Evolutionary conservation across 2,329 filamentous ascomycete species (phyloP).

Genomic region (Penicillium sp.): DNA sequence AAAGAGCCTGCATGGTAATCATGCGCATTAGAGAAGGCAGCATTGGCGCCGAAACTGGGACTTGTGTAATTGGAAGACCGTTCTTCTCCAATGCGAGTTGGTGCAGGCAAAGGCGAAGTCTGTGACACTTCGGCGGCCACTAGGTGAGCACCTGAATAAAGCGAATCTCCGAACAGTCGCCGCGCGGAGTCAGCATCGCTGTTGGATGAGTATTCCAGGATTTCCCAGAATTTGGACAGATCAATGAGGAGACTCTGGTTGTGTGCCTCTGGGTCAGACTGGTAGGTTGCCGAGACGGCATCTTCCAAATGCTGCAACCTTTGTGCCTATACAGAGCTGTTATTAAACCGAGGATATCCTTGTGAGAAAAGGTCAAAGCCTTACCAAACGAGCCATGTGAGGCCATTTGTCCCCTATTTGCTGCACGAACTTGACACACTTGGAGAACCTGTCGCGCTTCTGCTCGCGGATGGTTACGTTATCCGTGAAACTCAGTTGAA

Average conservation of each 20-base stretch:
- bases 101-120: conserved; percentile 43
- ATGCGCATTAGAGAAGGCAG: conserved; percentile 12
- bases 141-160: conserved; percentile 30
- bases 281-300: conserved; percentile 45
- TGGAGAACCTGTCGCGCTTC: conserved; percentile 44
- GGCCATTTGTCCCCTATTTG: conserved; percentile 44
- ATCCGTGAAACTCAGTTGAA: conserved; percentile 52
- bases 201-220: conserved; percentile 46
- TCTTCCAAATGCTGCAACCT: conserved; percentile 43
- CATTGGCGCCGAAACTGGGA: conserved; percentile 20
- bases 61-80: conserved; percentile 11
- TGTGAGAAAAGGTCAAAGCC: background rate
- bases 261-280: conserved; percentile 32
- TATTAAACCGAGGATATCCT: background rate
- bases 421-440: conserved; percentile 45
- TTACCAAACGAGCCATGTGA: conserved; percentile 44
- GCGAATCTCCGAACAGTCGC: conserved; percentile 42
- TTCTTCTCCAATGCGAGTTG: conserved; percentile 36
- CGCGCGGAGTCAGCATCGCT: conserved; percentile 36
- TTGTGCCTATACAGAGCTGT: conserved; percentile 32
- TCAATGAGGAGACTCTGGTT: conserved; percentile 43
- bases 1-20: conserved; percentile 17
- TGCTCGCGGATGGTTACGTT: conserved; percentile 36
- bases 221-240: conserved; percentile 48
- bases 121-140: conserved; percentile 40